phyloP scores from a whole-genome alignment of 1,284 basidiomycete genomes.

The Apiotrichum gamsii region DNA sequence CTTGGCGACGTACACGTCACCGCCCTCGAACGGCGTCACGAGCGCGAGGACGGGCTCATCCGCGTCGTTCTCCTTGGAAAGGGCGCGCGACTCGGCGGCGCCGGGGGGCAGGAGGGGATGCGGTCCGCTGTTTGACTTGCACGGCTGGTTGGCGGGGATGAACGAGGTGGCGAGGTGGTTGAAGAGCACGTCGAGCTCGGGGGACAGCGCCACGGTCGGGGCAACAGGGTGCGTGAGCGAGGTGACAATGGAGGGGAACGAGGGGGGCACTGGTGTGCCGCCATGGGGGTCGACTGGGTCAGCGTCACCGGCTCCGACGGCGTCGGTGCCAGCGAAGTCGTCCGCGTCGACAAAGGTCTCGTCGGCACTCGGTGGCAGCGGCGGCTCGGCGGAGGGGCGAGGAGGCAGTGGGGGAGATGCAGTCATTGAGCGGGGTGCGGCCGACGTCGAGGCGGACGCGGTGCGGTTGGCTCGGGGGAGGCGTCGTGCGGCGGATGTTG shows the following conservation, averaged over 20 bases:
- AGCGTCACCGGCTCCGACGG: no score
- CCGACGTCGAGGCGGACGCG: neutral
- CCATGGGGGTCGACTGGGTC: neutral
- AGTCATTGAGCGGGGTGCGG: neutral
- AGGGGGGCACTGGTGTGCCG: neutral
- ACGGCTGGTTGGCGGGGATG: slow-evolving; percentile 15
- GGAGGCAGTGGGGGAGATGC: no score
- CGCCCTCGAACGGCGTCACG: slow-evolving; percentile 81
- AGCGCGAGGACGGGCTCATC: slow-evolving; percentile 62
- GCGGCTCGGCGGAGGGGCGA: neutral
- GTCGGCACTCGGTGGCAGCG: neutral
- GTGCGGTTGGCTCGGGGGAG: no score
- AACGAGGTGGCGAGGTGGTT: slow-evolving; percentile 20
- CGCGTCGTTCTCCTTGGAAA: neutral
- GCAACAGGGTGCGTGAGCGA: slow-evolving; percentile 7
- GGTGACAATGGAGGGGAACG: slow-evolving; percentile 16
- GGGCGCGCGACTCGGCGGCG: neutral
- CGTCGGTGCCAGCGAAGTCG: no score
- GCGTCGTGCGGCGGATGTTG: no score
- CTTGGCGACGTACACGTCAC: slow-evolving; percentile 65
- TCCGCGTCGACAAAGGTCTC: neutral
- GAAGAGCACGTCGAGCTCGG: slow-evolving; percentile 15
- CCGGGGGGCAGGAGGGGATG: neutral
- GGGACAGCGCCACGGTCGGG: slow-evolving; percentile 4
- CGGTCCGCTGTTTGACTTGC: neutral